Conservation (phyloP, 2,329 filamentous ascomycete genomes). For the Sclerotinia nivalis region DNA sequence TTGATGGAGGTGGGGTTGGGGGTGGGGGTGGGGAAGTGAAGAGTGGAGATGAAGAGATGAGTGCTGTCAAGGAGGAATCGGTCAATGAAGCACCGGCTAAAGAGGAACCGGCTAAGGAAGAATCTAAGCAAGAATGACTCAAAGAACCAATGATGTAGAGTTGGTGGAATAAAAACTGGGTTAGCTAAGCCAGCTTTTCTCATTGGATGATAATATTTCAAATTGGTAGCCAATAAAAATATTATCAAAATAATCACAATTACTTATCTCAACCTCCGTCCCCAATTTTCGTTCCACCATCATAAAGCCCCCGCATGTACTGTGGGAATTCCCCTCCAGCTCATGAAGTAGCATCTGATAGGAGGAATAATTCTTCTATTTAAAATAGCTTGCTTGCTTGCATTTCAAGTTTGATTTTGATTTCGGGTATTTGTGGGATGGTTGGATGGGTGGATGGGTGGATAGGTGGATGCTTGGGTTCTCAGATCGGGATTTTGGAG, state of each 20-base stretch:
- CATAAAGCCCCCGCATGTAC: background rate
- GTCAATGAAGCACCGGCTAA: background rate
- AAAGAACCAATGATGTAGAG: background rate
- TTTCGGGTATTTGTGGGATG: background rate
- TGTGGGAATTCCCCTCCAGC: background rate
- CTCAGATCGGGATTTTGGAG: too few relatives aligned
- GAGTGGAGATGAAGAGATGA: slow-evolving; percentile 14
- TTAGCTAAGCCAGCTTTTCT: background rate
- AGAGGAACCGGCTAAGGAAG: background rate
- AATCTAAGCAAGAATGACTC: background rate
- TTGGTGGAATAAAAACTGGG: background rate
- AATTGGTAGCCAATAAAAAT: slow-evolving; percentile 8
- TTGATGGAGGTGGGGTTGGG: slow-evolving; percentile 44
- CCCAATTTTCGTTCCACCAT: background rate
- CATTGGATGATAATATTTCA: background rate
- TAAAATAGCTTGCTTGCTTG: background rate
- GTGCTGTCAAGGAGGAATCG: background rate
- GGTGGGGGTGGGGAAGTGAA: background rate
- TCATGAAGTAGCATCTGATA: background rate
- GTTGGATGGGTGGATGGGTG: background rate
- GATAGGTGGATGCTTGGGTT: background rate
- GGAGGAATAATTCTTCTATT: background rate
- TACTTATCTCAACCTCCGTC: background rate
- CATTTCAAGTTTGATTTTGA: background rate
- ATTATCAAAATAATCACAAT: background rate